These are phyloP conservation scores for Boeremia exigua DNA, from an alignment of 2,329 filamentous ascomycete species.

Conservation along the genomic window DNA sequence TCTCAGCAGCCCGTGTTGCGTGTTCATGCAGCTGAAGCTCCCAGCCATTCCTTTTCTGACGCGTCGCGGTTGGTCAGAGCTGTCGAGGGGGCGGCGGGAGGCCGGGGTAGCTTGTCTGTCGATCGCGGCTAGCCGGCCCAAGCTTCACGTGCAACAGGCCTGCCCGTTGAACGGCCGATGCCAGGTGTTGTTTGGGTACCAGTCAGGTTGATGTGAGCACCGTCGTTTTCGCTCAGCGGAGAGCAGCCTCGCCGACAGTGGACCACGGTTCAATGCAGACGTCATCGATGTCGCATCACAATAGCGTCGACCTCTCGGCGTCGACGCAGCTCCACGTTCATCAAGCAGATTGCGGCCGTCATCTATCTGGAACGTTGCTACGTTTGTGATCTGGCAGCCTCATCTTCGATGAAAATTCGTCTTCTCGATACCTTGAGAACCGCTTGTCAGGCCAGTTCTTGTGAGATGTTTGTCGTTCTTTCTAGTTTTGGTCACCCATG, in stretches of 20 bases:
- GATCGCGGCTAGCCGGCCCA: conserved; percentile 15
- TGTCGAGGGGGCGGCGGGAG: not conserved
- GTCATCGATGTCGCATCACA: conserved; percentile 10
- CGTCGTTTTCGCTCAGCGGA: not conserved
- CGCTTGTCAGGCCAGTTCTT: too few species aligned
- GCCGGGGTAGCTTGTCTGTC: conserved; percentile 14
- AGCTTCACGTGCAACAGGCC: conserved; percentile 15
- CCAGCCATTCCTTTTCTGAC: conserved; percentile 36
- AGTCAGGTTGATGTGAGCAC: not conserved
- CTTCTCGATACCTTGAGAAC: too few species aligned
- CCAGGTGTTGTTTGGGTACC: conserved; percentile 7
- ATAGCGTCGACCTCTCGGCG: not conserved
- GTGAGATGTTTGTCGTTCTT: too few species aligned
- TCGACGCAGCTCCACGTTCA: too few species aligned
- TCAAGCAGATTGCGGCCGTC: not conserved
- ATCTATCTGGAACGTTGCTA: not conserved
- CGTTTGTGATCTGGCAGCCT: too few species aligned
- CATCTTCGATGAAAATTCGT: too few species aligned
- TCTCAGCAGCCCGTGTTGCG: conserved; percentile 38
- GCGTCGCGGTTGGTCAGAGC: conserved; percentile 8
- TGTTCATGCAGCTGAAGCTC: conserved; percentile 21
- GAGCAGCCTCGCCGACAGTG: conserved; percentile 1
- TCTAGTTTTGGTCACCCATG: too few species aligned
- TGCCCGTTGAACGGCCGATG: conserved; percentile 6
- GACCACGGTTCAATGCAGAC: not conserved